Percentiles rank a stretch among this genome's conserved stretches.
phyloP scores from a whole-genome alignment of 179 eudicot genomes.

The Beta macrorhiza region DNA sequence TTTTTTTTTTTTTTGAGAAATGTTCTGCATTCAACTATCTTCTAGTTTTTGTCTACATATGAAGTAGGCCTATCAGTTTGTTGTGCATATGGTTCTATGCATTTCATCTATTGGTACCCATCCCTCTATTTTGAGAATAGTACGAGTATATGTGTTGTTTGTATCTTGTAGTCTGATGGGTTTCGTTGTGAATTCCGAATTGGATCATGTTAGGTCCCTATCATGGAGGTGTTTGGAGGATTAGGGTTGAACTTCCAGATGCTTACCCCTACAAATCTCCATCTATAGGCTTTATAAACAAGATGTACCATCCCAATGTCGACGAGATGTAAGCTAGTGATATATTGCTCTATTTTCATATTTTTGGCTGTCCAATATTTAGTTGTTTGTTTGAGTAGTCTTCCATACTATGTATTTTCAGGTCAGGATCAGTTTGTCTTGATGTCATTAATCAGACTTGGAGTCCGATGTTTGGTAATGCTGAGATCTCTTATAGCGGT shows the following conservation, averaged over 20 bases:
- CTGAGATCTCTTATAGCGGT: background rate
- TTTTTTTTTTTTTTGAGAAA: background rate
- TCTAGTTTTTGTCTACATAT: background rate
- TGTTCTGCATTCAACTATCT: background rate
- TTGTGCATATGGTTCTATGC: background rate
- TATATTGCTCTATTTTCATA: background rate
- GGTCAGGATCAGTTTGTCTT: conserved; percentile 73
- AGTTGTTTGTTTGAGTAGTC: background rate
- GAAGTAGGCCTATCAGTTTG: background rate
- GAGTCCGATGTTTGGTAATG: conserved; percentile 76
- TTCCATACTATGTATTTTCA: conserved; percentile 30
- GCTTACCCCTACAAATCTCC: conserved; percentile 80
- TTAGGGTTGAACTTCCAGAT: conserved; percentile 69
- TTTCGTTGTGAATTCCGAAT: background rate
- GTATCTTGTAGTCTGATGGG: conserved; percentile 5
- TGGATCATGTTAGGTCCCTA: conserved; percentile 50
- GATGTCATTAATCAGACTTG: conserved; percentile 75
- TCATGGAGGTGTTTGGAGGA: conserved; percentile 71
- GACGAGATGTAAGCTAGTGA: conserved; percentile 60
- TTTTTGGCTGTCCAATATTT: background rate
- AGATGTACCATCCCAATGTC: conserved; percentile 74
- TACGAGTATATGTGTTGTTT: background rate
- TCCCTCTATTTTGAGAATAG: background rate
- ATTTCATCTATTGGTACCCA: no score
- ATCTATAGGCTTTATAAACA: conserved; percentile 63